Percentiles rank a stretch among this genome's conserved stretches.
These are phyloP conservation scores for Chenopodium album DNA, from an alignment of 148 eudicot genomes.

Conservation along the genomic window DNA sequence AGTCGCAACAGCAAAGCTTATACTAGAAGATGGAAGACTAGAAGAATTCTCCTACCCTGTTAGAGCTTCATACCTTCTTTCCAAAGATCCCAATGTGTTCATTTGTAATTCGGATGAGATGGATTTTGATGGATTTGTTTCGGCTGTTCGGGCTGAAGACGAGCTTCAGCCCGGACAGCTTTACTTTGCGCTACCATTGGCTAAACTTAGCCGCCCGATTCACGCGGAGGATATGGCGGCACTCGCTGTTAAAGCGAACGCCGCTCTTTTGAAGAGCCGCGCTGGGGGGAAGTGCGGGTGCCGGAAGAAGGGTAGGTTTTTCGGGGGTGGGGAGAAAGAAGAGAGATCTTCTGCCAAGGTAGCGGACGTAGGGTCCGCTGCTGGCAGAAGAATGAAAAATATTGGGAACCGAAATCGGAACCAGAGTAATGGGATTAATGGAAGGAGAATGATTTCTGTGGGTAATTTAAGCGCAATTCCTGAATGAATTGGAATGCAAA, in stretches of 20 bases:
- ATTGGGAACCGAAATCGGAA: slow-evolving; percentile 13
- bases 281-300: slow-evolving; percentile 44
- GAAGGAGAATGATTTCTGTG: slow-evolving; percentile 32
- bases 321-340: slow-evolving; percentile 22
- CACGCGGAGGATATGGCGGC: slow-evolving; percentile 90
- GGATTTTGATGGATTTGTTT: slow-evolving; percentile 68
- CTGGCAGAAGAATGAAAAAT: slow-evolving; percentile 10
- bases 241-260: slow-evolving; percentile 83
- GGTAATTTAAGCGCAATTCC: slow-evolving; percentile 59
- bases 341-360: slow-evolving; percentile 24
- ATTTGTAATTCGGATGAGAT: slow-evolving; percentile 80
- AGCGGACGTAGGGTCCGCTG: slow-evolving; percentile 34
- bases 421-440: slow-evolving; percentile 11
- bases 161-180: slow-evolving; percentile 71
- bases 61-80: slow-evolving; percentile 23
- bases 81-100: slow-evolving; percentile 22
- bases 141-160: slow-evolving; percentile 50
- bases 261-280: slow-evolving; percentile 49
- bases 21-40: slow-evolving; percentile 25
- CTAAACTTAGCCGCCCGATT: slow-evolving; percentile 45
- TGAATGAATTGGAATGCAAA: slow-evolving; percentile 31
- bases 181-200: slow-evolving; percentile 70
- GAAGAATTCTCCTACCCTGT: slow-evolving; percentile 34
- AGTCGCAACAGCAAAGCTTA: slow-evolving; percentile 27
- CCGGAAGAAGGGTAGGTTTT: slow-evolving; percentile 29